These are phyloP conservation scores for Penstemon newberryi DNA, from an alignment of 257 asterid genomes.

Conservation along the genomic window DNA sequence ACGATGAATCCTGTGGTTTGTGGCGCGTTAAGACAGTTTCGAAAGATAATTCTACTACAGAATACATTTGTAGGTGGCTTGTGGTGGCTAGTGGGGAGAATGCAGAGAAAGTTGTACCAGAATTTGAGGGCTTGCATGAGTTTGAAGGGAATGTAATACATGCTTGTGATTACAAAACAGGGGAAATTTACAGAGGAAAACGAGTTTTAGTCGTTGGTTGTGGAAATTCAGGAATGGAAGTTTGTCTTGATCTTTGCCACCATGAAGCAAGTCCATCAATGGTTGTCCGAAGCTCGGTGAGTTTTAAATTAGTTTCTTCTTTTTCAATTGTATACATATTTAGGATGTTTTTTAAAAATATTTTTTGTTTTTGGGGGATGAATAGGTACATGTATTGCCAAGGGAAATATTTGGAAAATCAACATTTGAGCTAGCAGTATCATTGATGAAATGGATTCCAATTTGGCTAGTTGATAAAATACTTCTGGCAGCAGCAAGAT, in stretches of 20 bases:
- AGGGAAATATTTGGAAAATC: constrained; percentile 78
- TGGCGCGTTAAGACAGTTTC: constrained; percentile 63
- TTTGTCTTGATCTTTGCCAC: constrained; percentile 80
- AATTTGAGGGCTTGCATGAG: constrained; percentile 53
- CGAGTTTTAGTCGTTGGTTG: constrained; percentile 81
- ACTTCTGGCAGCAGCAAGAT: constrained; percentile 52
- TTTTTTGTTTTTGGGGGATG: background rate
- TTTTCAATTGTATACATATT: background rate
- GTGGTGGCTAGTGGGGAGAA: constrained; percentile 94
- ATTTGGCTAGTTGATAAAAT: constrained; percentile 66
- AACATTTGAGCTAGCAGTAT: constrained; percentile 60
- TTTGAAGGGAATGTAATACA: constrained; percentile 65
- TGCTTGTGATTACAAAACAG: constrained; percentile 87
- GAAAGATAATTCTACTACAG: constrained; percentile 31
- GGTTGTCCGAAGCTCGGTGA: constrained; percentile 82
- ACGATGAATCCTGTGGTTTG: constrained; percentile 67
- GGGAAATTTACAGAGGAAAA: constrained; percentile 54
- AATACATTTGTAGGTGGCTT: constrained; percentile 80
- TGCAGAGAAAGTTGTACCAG: constrained; percentile 79
- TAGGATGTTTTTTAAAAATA: background rate
- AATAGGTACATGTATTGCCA: constrained; percentile 87
- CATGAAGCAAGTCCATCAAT: constrained; percentile 69
- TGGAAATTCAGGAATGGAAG: constrained; percentile 97
- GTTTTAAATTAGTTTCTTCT: constrained; percentile 16
- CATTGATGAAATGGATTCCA: constrained; percentile 73